Evolutionary conservation across 768 basidiomycete species (phyloP).

Genomic region (Rhodotorula paludigena): DNA sequence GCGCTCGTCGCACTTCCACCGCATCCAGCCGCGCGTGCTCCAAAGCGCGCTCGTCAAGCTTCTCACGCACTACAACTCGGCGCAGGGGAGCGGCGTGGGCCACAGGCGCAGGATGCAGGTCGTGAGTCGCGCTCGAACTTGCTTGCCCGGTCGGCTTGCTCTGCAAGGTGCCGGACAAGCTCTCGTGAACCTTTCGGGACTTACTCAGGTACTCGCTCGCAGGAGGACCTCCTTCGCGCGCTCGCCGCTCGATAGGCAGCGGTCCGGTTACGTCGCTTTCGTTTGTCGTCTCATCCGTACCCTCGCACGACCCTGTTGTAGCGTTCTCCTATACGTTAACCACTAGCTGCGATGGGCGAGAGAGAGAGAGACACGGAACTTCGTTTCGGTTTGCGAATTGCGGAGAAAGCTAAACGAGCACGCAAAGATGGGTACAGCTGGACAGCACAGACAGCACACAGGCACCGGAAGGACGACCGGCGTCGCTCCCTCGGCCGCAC

Average conservation of each 20-base stretch:
- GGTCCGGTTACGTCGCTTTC: background rate
- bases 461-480: too few relatives aligned
- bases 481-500: too few relatives aligned
- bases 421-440: too few relatives aligned
- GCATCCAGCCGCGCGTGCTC: conserved; percentile 45
- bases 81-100: conserved; percentile 40
- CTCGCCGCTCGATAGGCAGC: background rate
- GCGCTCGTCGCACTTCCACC: conserved; percentile 44
- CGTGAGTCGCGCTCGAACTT: background rate
- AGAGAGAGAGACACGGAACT: too few relatives aligned
- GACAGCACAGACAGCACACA: too few relatives aligned
- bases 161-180: too few relatives aligned
- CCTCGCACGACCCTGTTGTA: background rate
- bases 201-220: background rate
- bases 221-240: conserved; percentile 25
- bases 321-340: background rate
- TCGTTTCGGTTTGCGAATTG: too few relatives aligned
- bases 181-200: background rate
- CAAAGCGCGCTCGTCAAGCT: conserved; percentile 47
- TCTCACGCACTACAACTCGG: conserved; percentile 35
- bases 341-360: too few relatives aligned
- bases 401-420: too few relatives aligned
- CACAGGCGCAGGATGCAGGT: conserved; percentile 39
- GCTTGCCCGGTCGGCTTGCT: too few relatives aligned
- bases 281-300: background rate